These are phyloP conservation scores for Yamadazyma endophytica DNA, from an alignment of 805 yeast genomes.

Conservation along the genomic window DNA sequence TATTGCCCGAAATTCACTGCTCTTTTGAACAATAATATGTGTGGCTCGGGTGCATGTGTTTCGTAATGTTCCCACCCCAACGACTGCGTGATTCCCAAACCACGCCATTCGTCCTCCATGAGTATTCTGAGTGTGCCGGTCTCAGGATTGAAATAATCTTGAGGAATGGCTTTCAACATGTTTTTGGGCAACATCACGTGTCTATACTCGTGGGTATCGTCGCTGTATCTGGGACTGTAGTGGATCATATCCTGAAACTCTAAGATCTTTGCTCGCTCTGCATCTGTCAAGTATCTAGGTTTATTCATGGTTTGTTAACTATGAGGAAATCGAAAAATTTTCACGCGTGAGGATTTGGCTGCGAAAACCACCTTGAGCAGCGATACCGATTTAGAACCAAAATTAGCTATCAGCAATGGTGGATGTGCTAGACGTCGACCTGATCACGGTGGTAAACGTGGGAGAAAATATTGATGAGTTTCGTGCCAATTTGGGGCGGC, in stretches of 20 bases:
- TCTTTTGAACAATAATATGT: slow-evolving; percentile 77
- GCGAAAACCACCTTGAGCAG: slow-evolving; percentile 1
- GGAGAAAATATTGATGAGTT: too few relatives aligned
- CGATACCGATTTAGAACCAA: neutral
- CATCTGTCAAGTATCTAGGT: slow-evolving; percentile 72
- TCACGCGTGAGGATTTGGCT: slow-evolving; percentile 1
- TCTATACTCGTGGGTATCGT: slow-evolving; percentile 88
- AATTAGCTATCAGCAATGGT: too few relatives aligned
- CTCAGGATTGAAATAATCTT: slow-evolving; percentile 88
- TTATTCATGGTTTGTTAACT: slow-evolving; percentile 35
- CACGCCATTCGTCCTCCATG: slow-evolving; percentile 97
- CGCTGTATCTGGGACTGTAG: slow-evolving; percentile 90
- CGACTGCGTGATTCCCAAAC: slow-evolving; percentile 94
- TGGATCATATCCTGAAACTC: slow-evolving; percentile 94
- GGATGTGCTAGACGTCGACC: too few relatives aligned
- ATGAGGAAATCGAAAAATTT: too few relatives aligned
- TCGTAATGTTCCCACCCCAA: slow-evolving; percentile 98
- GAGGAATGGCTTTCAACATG: slow-evolving; percentile 90
- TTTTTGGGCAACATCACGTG: slow-evolving; percentile 97
- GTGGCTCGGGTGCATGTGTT: slow-evolving; percentile 98
- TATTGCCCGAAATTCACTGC: slow-evolving; percentile 52
- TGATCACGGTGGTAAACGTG: too few relatives aligned
- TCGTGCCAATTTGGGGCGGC: too few relatives aligned
- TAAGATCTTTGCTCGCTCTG: slow-evolving; percentile 79
- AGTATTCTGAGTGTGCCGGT: slow-evolving; percentile 90